Base-by-base conservation (phyloP, 2,329 filamentous ascomycete species). In the Hymenoscyphus linearis region DNA sequence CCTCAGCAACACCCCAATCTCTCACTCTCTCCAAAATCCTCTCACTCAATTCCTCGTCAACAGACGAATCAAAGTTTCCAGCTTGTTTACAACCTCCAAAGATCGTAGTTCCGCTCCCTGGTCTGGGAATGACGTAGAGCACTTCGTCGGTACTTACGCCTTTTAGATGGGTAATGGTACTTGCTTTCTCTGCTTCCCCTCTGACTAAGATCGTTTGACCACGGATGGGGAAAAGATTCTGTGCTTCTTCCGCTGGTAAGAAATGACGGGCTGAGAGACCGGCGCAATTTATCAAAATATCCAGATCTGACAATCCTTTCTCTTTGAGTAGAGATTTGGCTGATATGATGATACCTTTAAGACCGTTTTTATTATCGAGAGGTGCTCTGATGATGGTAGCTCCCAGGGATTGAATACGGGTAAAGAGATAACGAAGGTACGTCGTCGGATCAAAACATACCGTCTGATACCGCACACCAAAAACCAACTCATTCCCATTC, bases 201-300 rank as follows among this genome's bases (percentile, higher is more conserved):
- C 72, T 74, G 1, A 80, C 77, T 1, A 79, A 67, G 1, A 80
- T 70, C 0, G 78, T 80, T 62, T 80, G 78, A 4, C 78, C 79
- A 13, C 76, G 69, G 47, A 79, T 74, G 0, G 78, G 78, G 61
- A 73, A 75, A 57, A 80, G 67, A 1, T 59, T 65, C 14, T 25
- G 52, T n/a, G 52, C 55, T 57, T 68, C 64, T 0, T 65, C 60
- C 60, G 76, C 74, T 0, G 66, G 65, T 12, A 76, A 73, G 10
- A 81, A 69, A 26, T 66, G 65, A 35, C 62, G 61, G 1, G 78
- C 77, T 4, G 70, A 71, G 2, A 81, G 67, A 7, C 78, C 79
- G 1, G 74, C 76, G 36, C 74, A 75, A 60, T 80, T 80, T 35
- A 80, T 66, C 52, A 77, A 74, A 0, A 72, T 69, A 44, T 54